Evolutionary conservation across 345 rosid genomes (phyloP).

Genomic region (Eucalyptus erythrocorys): DNA sequence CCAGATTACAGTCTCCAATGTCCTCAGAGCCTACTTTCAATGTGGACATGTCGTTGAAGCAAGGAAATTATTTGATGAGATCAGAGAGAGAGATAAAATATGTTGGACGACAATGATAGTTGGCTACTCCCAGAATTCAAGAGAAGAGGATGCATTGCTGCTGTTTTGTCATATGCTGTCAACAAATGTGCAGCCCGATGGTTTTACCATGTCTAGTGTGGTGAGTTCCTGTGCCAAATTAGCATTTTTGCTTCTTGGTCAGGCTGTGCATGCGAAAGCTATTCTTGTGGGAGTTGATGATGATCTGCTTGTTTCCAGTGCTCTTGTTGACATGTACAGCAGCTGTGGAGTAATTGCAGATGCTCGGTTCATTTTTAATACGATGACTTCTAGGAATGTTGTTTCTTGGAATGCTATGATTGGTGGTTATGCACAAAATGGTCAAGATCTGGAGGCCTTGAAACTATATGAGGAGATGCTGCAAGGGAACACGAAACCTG

Average conservation of each 20-base stretch:
- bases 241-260: slow-evolving; percentile 38
- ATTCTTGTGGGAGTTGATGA: slow-evolving; percentile 21
- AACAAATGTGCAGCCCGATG: slow-evolving; percentile 25
- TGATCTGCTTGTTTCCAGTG: slow-evolving; percentile 43
- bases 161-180: slow-evolving; percentile 28
- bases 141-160: slow-evolving; percentile 41
- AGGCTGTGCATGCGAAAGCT: slow-evolving; percentile 36
- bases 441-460: slow-evolving; percentile 42
- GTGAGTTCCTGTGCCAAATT: slow-evolving; percentile 47
- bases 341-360: slow-evolving; percentile 38
- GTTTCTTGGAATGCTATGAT: slow-evolving; percentile 58
- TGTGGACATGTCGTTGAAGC: slow-evolving; percentile 20
- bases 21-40: slow-evolving; percentile 33
- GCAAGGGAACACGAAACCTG: slow-evolving; percentile 34
- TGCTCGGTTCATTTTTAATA: slow-evolving; percentile 25
- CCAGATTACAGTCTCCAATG: slow-evolving; percentile 33
- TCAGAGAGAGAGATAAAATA: slow-evolving; percentile 35
- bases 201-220: slow-evolving; percentile 32
- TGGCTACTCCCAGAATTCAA: slow-evolving; percentile 43
- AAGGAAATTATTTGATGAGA: slow-evolving; percentile 10
- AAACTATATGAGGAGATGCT: slow-evolving; percentile 31
- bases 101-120: slow-evolving; percentile 51
- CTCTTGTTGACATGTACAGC: slow-evolving; percentile 44
- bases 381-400: slow-evolving; percentile 23
- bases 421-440: slow-evolving; percentile 42